These are phyloP conservation scores for Clavispora asparagi DNA, from an alignment of 805 yeast genomes.

Conservation along the genomic window DNA sequence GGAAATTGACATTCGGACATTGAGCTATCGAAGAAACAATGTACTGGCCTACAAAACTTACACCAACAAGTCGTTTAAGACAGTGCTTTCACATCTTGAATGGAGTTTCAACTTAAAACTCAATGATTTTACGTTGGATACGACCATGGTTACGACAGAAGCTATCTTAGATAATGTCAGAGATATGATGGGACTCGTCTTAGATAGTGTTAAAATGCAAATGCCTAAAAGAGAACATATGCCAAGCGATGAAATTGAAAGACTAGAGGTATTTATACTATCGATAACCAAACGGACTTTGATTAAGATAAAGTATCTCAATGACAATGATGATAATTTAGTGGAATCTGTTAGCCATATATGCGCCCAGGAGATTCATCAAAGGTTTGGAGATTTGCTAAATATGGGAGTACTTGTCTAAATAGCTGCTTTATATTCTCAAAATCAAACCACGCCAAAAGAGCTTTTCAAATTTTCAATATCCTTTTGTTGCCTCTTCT, in stretches of 20 bases:
- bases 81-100: slow-evolving; percentile 16
- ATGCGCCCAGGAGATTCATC: neutral
- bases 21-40: slow-evolving; percentile 4
- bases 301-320: slow-evolving; percentile 9
- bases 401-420: neutral
- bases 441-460: slow-evolving; percentile 23
- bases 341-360: neutral
- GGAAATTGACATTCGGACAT: slow-evolving; percentile 16
- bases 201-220: neutral
- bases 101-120: slow-evolving; percentile 20
- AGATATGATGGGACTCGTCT: slow-evolving; percentile 1
- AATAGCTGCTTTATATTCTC: neutral
- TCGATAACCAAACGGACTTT: slow-evolving; percentile 10
- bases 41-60: neutral
- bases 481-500: slow-evolving; percentile 61
- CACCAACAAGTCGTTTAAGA: slow-evolving; percentile 14
- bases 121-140: slow-evolving; percentile 15
- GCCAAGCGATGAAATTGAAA: neutral
- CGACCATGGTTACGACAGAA: slow-evolving; percentile 9
- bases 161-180: slow-evolving; percentile 11
- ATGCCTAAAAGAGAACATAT: neutral
- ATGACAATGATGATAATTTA: slow-evolving; percentile 1
- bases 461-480: slow-evolving; percentile 60
- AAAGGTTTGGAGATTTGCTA: neutral
- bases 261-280: slow-evolving; percentile 9